Base-by-base conservation (phyloP, 495 filamentous ascomycete species). In the Jackrogersella multiformis region DNA sequence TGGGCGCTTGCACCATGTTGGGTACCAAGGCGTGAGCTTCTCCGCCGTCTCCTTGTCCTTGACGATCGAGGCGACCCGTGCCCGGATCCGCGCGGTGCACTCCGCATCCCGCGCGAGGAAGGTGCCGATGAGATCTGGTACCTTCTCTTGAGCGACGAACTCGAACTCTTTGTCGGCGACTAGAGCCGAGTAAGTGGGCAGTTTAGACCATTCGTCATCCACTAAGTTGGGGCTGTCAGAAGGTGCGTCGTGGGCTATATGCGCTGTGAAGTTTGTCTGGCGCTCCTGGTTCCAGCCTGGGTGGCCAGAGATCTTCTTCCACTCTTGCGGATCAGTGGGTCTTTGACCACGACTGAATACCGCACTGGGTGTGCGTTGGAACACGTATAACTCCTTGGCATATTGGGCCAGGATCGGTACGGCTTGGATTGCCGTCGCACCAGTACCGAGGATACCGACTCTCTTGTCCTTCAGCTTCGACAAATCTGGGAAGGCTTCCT, bases 391-490 rank as follows among this genome's bases (percentile, higher is more conserved):
- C 42, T 86, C 77, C 58, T 85, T 80, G 0, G 80, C 81, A 36
- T 72, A 82, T 52, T 79, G 76, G 13, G 82, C 84, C 0, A 86
- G 71, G n/a, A 73, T 57, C 0, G 85, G 85, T 0, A 87, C 73
- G 0, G 76, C 77, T 66, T 87, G 84, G 12, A 87, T 75, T 2
- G 83, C 83, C 0, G 85, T 86, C 1, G 84, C 84, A 7, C 85
- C 85, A 1, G 85, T 87, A 6, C 85, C 85, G 16, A 87, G 70
- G 52, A 85, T 77, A 0, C 77, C 85, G 4, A 87, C 84, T 1
- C 75, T 67, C 69, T 86, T 86, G 38, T 75, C 81, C 39, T 80
- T 66, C 18, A 87, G 62, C 20, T 80, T 80, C 0, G 72, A 77
- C 16, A 89, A 68, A 0, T 24, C 65, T 4, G 76, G 78, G 51